Base-by-base conservation (phyloP, 768 basidiomycete species). In the Sarcodon sp. region DNA sequence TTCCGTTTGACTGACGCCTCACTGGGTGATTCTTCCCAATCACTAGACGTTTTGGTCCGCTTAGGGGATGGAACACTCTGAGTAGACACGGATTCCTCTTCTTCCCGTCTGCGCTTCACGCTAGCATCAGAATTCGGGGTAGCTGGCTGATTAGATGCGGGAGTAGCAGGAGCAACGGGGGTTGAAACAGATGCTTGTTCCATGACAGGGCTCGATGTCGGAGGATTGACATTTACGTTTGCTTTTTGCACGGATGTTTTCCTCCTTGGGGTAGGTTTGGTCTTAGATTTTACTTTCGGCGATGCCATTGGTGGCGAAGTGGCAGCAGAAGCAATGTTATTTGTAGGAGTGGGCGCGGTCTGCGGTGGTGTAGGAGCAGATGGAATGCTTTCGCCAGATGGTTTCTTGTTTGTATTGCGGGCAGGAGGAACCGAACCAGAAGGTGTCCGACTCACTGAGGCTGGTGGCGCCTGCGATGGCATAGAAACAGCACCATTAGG, bases 231-330 rank as follows among this genome's bases (percentile, higher is more conserved):
- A 31, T 66, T 63, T 33, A 62, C 54, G 8, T 64, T 50, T 7
- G 63, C 44, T 13, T 47, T 41, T 49, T 55, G 56, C 18, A 54
- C 50, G 13, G 69, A 64, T 8, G 54, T 46, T 46, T 61, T 69
- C 36, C 21, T 27, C 21, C 66, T 52, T 46, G 52, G 50, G n/a
- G 66, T 79, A 12, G 69, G 48, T 61, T 76, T 83, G n/a, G 69
- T 38, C 12, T 63, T 47, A 1, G 67, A 57, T 59, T 77, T 85
- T 46, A 60, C 60, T 57, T 79, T 83, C 0, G 86, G 86, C 4
- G 86, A 87, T 61, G 82, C 76, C 4, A 72, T 72, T 55, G 75
- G 75, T 1, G 84, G 83, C 8, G 83, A 83, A 33, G 73, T 69
- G 21, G 70, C 69, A 7, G 55, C 46, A 31, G 70, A 69, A 5